These are phyloP conservation scores for Trematosphaeria pertusa DNA, from an alignment of 2,329 filamentous ascomycete species.

Conservation along the genomic window DNA sequence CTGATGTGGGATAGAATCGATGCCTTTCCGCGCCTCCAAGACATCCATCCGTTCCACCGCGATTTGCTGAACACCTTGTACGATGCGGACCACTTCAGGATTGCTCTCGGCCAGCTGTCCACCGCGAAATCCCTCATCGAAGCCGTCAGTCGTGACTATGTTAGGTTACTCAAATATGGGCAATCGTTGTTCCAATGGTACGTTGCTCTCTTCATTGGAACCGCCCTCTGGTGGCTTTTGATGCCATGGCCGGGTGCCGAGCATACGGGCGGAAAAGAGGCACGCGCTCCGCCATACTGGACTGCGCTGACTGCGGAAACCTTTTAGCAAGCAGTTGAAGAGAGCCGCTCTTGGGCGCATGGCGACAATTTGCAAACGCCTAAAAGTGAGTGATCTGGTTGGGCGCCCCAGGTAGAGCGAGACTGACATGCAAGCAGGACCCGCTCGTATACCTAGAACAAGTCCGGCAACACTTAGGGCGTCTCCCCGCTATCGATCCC, in stretches of 20 bases:
- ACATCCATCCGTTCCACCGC: conserved; percentile 94
- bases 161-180: conserved; percentile 94
- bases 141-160: conserved; percentile 94
- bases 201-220: too few species aligned
- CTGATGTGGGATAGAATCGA: too few species aligned
- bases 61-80: conserved; percentile 95
- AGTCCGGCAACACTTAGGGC: conserved; percentile 93
- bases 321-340: conserved; percentile 99
- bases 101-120: conserved; percentile 93
- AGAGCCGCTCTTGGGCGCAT: conserved; percentile 94
- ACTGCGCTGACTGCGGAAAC: too few species aligned
- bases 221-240: too few species aligned
- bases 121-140: conserved; percentile 97
- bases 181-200: too few species aligned
- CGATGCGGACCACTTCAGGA: conserved; percentile 70
- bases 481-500: conserved; percentile 97
- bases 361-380: conserved; percentile 93
- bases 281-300: too few species aligned
- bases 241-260: too few species aligned
- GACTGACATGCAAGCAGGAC: too few species aligned
- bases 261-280: too few species aligned
- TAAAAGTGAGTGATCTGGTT: too few species aligned
- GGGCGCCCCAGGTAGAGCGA: too few species aligned
- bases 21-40: conserved; percentile 84
- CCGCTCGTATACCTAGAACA: conserved; percentile 95